Evolutionary conservation across 768 basidiomycete species (phyloP), one percentile per base, ranked within the genome.

Genomic region (Boletus vermiculosoides): DNA sequence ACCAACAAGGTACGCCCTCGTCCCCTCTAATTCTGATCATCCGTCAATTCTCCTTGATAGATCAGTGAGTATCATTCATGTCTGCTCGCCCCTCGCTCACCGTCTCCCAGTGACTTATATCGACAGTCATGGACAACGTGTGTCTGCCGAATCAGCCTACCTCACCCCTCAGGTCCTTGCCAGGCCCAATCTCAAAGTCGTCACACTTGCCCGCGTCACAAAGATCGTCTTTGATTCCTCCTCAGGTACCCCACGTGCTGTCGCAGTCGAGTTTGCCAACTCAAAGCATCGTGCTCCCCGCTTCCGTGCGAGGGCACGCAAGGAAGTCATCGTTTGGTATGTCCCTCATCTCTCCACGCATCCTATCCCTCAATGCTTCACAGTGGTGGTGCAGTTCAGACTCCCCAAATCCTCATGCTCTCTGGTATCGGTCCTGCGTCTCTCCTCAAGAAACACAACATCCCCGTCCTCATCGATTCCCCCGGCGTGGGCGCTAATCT

Each of bases 401-500:
- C 84, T 7, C 87, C 87, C 4, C 72, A 88, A 75, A 80, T 89
- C 50, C 76, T 90, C 15, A 79, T 88, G 78, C 77, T 90, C 18
- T 90, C 88, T 18, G 92, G 92, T 12, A 74, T 94, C 46, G 92
- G 92, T 3, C 88, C 90, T 36, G 77, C 78, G 2, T 74, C 75
- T 1, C 77, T 88, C 13, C 76, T 93, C 37, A 60, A 74, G 12
- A 68, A 75, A 37, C 73, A 84, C 54, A 70, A 71, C 6, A 85
- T 94, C 22, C 74, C 81, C 0, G 71, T 85, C 31, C 72, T 86
- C 20, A 65, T 82, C 7, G 83, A 92, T 62, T 79, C 88, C 2
- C 86, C 88, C 0, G 85, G 85, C 12, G 90, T 94, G 20, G 92
- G 92, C 15, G 74, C 80, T 10, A 79, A 92, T 67, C 78, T 94